A percentile compares a stretch with the other conserved stretches of the same genome.
phyloP scores from a whole-genome alignment of 129 eudicot species.

The Sambucus nigra region DNA sequence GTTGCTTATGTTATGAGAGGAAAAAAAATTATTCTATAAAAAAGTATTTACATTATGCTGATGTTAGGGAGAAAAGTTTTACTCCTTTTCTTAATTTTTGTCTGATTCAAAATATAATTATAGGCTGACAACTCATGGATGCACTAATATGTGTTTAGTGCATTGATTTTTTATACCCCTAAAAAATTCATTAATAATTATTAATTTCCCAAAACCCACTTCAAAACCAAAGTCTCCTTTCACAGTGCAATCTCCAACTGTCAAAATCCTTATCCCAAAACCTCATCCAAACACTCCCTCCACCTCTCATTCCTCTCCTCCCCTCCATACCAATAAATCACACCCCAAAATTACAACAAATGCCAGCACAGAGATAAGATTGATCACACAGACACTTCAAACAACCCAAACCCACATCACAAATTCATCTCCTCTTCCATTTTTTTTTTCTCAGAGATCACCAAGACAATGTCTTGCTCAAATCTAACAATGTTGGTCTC shows the following conservation, averaged over 20 bases:
- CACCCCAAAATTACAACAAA: slow-evolving; percentile 12
- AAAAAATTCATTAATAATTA: not conserved
- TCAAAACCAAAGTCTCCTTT: not conserved
- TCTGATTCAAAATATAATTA: not conserved
- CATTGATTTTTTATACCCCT: too few relatives aligned
- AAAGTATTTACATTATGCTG: too few relatives aligned
- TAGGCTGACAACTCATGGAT: not conserved
- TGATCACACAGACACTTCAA: not conserved
- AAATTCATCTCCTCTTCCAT: slow-evolving; percentile 3
- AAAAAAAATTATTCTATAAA: too few relatives aligned
- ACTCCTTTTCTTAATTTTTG: too few relatives aligned
- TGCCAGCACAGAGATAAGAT: slow-evolving; percentile 4
- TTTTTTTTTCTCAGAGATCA: slow-evolving; percentile 11
- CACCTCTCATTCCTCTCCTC: slow-evolving; percentile 25
- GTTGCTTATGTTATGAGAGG: too few relatives aligned
- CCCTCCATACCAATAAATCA: slow-evolving; percentile 3
- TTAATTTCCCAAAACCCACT: not conserved
- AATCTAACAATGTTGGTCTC: slow-evolving; percentile 39
- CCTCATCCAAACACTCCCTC: slow-evolving; percentile 35
- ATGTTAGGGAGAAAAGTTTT: too few relatives aligned
- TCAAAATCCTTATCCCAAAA: slow-evolving; percentile 34
- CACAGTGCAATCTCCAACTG: slow-evolving; percentile 13
- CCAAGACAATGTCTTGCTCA: slow-evolving; percentile 32
- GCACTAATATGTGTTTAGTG: too few relatives aligned
- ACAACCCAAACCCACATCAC: slow-evolving; percentile 3